phyloP scores from a whole-genome alignment of 345 rosid species.

The Salix koriyanagi region DNA sequence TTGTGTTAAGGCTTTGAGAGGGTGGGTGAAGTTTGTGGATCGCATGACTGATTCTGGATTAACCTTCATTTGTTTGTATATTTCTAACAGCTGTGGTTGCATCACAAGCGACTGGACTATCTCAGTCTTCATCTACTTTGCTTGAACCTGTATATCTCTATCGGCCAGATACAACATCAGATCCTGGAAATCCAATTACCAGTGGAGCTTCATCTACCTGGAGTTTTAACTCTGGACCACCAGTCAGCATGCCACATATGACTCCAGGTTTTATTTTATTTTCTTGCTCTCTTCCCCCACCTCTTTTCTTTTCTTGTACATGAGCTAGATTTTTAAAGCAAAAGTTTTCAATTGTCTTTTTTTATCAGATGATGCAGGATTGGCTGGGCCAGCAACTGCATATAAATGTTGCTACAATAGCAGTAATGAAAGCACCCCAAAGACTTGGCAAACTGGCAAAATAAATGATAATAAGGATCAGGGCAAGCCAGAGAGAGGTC shows the following conservation, averaged over 20 bases:
- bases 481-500: constrained; percentile 42
- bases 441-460: constrained; percentile 29
- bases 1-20: background rate
- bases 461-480: constrained; percentile 26
- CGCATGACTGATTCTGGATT: constrained; percentile 15
- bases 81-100: constrained; percentile 38
- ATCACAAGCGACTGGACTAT: constrained; percentile 38
- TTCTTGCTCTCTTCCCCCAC: background rate
- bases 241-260: constrained; percentile 30
- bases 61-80: constrained; percentile 1
- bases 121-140: constrained; percentile 47
- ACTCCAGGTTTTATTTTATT: constrained; percentile 37
- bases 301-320: background rate
- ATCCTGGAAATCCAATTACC: constrained; percentile 36
- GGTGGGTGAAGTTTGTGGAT: background rate
- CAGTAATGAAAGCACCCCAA: constrained; percentile 46
- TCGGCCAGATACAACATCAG: constrained; percentile 45
- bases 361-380: constrained; percentile 30
- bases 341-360: background rate
- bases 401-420: constrained; percentile 38
- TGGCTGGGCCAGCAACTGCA: constrained; percentile 20
- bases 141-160: constrained; percentile 43
- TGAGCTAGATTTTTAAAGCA: background rate
- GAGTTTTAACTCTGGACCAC: constrained; percentile 35
- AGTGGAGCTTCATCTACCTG: constrained; percentile 48